Conservation (phyloP, 164 flowering plant species). For the Saururus chinensis region DNA sequence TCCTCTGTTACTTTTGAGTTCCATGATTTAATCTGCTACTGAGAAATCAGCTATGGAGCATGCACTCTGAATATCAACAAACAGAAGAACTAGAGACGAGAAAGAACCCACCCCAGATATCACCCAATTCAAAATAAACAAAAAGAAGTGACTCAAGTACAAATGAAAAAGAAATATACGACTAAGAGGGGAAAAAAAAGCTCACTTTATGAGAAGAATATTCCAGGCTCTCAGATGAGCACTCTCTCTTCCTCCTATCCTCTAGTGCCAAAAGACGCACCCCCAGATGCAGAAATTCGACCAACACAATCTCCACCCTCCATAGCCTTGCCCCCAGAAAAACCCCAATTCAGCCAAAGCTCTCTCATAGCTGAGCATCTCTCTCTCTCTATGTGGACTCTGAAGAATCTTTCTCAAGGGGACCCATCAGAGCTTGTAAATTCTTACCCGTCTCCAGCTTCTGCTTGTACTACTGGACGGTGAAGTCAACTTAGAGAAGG, state of each 20-base stretch:
- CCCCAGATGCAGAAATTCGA: neutral
- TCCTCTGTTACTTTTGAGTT: neutral
- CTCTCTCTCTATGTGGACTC: neutral
- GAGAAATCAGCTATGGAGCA: neutral
- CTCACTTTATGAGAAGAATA: slow-evolving; percentile 2
- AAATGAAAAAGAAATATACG: neutral
- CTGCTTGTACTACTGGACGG: neutral
- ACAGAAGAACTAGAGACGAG: neutral
- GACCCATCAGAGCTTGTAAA: neutral
- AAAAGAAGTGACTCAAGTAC: neutral
- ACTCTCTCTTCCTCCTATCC: neutral
- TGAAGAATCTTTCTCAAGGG: neutral
- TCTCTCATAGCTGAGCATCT: neutral
- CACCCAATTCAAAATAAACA: neutral
- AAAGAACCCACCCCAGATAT: neutral
- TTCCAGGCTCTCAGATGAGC: neutral
- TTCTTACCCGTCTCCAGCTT: neutral
- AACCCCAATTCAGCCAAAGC: neutral
- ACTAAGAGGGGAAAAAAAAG: neutral
- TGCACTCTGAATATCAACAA: neutral
- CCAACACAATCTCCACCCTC: slow-evolving; percentile 1
- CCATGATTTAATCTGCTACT: neutral
- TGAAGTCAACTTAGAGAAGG: no score
- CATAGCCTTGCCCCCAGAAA: neutral
- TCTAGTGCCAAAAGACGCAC: neutral